Evolutionary conservation across 139 green algal species (phyloP).

Genomic region (Raphidocelis subcapitata): DNA sequence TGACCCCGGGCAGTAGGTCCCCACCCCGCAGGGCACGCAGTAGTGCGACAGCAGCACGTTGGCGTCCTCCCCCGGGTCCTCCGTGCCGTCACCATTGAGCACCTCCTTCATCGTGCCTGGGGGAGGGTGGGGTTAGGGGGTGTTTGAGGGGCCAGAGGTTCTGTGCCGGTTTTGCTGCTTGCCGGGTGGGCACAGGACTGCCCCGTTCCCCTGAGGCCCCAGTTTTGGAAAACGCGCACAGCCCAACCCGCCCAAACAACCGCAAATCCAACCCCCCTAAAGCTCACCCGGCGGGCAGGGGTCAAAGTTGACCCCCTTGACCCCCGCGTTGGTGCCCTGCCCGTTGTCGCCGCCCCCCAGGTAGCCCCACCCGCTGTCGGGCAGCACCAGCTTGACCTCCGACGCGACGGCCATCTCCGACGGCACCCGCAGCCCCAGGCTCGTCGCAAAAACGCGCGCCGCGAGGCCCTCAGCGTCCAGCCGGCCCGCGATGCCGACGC

Average conservation of each 20-base stretch:
- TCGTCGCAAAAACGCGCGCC: too few relatives aligned
- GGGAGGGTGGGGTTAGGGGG: too few relatives aligned
- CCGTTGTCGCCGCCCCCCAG: constrained; percentile 28
- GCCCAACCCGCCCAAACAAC: too few relatives aligned
- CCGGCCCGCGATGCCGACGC: constrained; percentile 1
- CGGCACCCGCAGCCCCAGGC: too few relatives aligned
- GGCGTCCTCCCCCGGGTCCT: constrained; percentile 17
- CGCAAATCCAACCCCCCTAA: too few relatives aligned
- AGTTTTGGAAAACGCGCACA: too few relatives aligned
- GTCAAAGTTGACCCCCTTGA: constrained; percentile 14
- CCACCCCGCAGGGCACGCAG: constrained; percentile 22
- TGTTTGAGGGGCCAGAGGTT: too few relatives aligned
- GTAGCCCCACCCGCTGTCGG: constrained; percentile 24
- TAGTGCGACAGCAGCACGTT: constrained; percentile 10
- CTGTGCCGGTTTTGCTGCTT: too few relatives aligned
- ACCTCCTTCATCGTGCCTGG: constrained; percentile 25
- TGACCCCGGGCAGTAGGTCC: constrained; percentile 15
- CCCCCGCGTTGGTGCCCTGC: constrained; percentile 13
- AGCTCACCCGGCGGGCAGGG: constrained; percentile 6
- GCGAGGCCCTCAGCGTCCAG: not conserved
- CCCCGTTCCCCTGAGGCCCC: too few relatives aligned
- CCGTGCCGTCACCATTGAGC: constrained; percentile 22
- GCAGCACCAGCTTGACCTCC: not conserved
- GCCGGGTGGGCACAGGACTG: too few relatives aligned
- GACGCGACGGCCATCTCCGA: too few relatives aligned